Conservation (phyloP, 2,329 filamentous ascomycete genomes). For the Claviceps fusiformis region DNA sequence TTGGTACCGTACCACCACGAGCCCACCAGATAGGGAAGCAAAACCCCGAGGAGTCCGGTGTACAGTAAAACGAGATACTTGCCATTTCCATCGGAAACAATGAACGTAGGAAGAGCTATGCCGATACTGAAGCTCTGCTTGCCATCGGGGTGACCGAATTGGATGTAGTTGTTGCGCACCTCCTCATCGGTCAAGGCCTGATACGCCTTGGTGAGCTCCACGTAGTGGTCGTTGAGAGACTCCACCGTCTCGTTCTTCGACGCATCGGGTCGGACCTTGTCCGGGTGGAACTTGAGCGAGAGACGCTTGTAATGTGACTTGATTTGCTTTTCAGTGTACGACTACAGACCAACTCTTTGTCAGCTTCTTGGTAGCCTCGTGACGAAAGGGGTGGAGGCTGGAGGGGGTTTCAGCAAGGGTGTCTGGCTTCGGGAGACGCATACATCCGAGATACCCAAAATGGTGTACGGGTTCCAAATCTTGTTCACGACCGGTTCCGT, state of each 20-base stretch:
- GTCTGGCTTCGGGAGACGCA: neutral
- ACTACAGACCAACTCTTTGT: constrained; percentile 30
- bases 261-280: constrained; percentile 75
- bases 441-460: constrained; percentile 73
- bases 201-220: constrained; percentile 95
- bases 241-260: constrained; percentile 84
- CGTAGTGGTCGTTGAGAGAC: constrained; percentile 72
- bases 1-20: constrained; percentile 99
- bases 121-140: constrained; percentile 98
- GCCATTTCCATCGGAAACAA: constrained; percentile 84
- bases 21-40: constrained; percentile 85
- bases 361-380: constrained; percentile 11
- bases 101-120: constrained; percentile 86
- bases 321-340: constrained; percentile 76
- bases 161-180: constrained; percentile 88
- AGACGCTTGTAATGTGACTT: constrained; percentile 82
- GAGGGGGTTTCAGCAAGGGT: neutral
- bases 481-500: constrained; percentile 60
- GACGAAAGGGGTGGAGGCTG: too few relatives aligned
- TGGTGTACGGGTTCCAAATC: constrained; percentile 95
- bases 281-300: constrained; percentile 77
- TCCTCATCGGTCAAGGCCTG: constrained; percentile 97
- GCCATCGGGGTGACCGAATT: constrained; percentile 92
- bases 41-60: constrained; percentile 71
- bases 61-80: constrained; percentile 93